Conservation (phyloP, 225 moss, liverwort and hornwort genomes). For the Neckera pumila region DNA sequence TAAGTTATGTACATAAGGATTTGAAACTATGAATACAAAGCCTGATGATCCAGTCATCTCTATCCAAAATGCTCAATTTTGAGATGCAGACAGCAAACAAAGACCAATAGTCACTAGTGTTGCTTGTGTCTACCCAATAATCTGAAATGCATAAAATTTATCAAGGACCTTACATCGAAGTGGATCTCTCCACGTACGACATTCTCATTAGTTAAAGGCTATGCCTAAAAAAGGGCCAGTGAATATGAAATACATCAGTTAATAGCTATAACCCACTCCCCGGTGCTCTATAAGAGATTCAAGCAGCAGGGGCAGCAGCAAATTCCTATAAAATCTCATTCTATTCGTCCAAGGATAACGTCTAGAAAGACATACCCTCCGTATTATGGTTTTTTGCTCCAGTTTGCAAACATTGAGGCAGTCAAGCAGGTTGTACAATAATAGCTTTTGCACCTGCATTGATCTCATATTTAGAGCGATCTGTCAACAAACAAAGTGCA, state of each 20-base stretch:
- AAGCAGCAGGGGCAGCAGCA: neutral
- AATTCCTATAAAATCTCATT: neutral
- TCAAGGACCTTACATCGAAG: neutral
- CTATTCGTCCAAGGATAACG: neutral
- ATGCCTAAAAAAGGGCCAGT: neutral
- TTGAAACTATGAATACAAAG: neutral
- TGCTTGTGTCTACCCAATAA: conserved; percentile 38
- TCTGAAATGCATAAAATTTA: neutral
- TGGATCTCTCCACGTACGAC: neutral
- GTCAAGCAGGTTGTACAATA: conserved; percentile 68
- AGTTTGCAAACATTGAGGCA: conserved; percentile 46
- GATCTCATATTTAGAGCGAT: conserved; percentile 14
- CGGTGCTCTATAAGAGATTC: neutral
- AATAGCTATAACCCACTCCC: no score
- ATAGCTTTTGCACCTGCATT: conserved; percentile 69
- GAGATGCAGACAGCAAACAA: conserved; percentile 52
- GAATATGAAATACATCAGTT: no score
- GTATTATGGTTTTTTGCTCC: conserved; percentile 52
- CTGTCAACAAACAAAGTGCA: neutral
- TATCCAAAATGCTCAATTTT: conserved; percentile 59
- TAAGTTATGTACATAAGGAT: neutral
- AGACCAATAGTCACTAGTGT: conserved; percentile 62
- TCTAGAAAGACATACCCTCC: conserved; percentile 27
- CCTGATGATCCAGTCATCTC: conserved; percentile 58
- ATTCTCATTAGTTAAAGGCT: neutral